phyloP scores from a whole-genome alignment of 306 rosid species.

The Rosa persica region DNA sequence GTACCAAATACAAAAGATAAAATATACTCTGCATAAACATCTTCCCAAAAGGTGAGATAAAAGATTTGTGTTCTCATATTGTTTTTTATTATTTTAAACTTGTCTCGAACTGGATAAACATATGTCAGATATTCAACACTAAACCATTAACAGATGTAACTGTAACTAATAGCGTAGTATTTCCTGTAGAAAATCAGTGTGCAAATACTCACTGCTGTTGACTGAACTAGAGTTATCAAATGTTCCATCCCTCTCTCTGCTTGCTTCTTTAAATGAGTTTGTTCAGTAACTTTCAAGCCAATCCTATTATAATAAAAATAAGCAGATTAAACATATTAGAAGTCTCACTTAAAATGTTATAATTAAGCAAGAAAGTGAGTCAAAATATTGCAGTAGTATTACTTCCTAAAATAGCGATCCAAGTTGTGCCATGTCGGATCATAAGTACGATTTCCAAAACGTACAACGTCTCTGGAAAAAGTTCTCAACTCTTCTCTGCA shows the following conservation, averaged over 20 bases:
- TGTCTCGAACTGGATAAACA: background rate
- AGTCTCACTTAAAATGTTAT: no score
- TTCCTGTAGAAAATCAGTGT: constrained; percentile 10
- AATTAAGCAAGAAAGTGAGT: constrained; percentile 15
- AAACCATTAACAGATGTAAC: background rate
- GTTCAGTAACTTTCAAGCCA: constrained; percentile 53
- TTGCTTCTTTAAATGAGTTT: constrained; percentile 61
- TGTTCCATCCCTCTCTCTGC: constrained; percentile 68
- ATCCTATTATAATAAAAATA: constrained; percentile 48
- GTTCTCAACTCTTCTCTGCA: constrained; percentile 81
- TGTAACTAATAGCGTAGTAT: background rate
- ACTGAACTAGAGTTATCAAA: constrained; percentile 66
- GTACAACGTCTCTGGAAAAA: constrained; percentile 71
- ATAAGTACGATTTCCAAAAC: constrained; percentile 77
- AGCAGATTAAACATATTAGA: constrained; percentile 24
- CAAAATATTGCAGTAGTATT: constrained; percentile 29
- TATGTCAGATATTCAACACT: background rate
- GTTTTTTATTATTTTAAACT: background rate
- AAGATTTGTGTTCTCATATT: background rate
- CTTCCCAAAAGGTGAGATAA: background rate
- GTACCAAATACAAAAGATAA: background rate
- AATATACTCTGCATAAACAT: background rate
- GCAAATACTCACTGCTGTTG: constrained; percentile 67
- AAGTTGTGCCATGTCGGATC: constrained; percentile 87
- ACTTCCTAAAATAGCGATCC: constrained; percentile 78